Evolutionary conservation across 495 filamentous ascomycete species (phyloP).

Genomic region (Talaromyces wortmannii): DNA sequence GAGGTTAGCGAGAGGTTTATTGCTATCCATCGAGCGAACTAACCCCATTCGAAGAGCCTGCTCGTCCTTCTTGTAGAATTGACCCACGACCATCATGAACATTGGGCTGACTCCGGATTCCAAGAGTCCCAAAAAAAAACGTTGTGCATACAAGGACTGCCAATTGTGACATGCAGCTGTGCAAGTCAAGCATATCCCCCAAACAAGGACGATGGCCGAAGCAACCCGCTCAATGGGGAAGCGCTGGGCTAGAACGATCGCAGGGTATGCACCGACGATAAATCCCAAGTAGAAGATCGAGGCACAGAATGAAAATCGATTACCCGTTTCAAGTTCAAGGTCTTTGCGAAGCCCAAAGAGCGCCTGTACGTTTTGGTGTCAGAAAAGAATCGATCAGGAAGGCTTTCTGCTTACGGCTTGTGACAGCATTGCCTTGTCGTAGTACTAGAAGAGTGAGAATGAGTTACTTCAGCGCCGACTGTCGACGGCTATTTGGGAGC

Average conservation of each 20-base stretch:
- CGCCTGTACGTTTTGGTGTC: conserved; percentile 8
- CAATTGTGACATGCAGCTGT: conserved; percentile 22
- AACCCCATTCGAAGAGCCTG: conserved; percentile 28
- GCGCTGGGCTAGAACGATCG: conserved; percentile 24
- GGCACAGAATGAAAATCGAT: conserved; percentile 20
- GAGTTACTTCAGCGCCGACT: not conserved
- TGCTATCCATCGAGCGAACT: not conserved
- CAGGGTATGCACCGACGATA: conserved; percentile 28
- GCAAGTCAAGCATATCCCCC: conserved; percentile 18
- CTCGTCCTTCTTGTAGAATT: conserved; percentile 25
- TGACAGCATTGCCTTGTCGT: conserved; percentile 37
- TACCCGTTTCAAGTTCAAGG: conserved; percentile 17
- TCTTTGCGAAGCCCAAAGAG: conserved; percentile 22
- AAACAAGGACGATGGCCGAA: conserved; percentile 14
- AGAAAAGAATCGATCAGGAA: conserved; percentile 21
- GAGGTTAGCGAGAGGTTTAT: not conserved
- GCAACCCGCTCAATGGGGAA: conserved; percentile 30
- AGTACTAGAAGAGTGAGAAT: conserved; percentile 10
- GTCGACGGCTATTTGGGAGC: not conserved
- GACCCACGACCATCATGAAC: conserved; percentile 25
- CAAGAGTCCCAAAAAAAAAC: conserved; percentile 33
- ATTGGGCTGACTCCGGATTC: conserved; percentile 9
- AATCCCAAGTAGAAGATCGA: conserved; percentile 34
- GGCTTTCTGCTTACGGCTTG: conserved; percentile 31
- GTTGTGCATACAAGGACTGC: conserved; percentile 20